Conservation (phyloP, 805 yeast species). For the Hanseniaspora taiwanica region DNA sequence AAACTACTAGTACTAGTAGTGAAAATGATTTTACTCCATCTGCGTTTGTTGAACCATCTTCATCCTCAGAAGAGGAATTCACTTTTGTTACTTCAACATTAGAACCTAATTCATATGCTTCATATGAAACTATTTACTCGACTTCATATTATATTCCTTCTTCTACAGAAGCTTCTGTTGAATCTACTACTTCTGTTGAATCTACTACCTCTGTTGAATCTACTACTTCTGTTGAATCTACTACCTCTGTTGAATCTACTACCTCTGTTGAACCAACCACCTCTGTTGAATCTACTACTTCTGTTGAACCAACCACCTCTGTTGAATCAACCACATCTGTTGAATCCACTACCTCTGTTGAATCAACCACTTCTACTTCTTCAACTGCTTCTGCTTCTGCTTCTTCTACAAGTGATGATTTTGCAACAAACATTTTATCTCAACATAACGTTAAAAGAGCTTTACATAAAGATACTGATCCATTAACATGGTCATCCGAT, state of each 20-base stretch:
- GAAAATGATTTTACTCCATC: not conserved
- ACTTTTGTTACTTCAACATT: not conserved
- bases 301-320: not conserved
- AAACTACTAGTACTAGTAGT: not conserved
- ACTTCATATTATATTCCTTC: too few relatives aligned
- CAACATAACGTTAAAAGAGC: constrained; percentile 55
- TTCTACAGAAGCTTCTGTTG: too few relatives aligned
- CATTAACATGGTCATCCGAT: constrained; percentile 41
- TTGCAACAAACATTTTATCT: constrained; percentile 30
- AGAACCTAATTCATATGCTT: too few relatives aligned
- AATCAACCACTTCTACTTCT: not conserved
- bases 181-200: too few relatives aligned
- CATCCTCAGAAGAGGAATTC: too few relatives aligned
- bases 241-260: constrained; percentile 6
- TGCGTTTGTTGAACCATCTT: not conserved
- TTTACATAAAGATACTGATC: constrained; percentile 27
- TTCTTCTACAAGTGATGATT: constrained; percentile 13
- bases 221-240: constrained; percentile 5
- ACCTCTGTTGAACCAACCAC: constrained; percentile 8
- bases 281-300: not conserved
- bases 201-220: too few relatives aligned
- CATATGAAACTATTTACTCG: too few relatives aligned
- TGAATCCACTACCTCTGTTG: not conserved
- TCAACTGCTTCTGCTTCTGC: constrained; percentile 10
- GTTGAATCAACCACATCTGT: not conserved